Percentiles rank a stretch among this genome's conserved stretches.
Conservation (phyloP, 2,329 filamentous ascomycete genomes). For the Coniochaeta sp. region DNA sequence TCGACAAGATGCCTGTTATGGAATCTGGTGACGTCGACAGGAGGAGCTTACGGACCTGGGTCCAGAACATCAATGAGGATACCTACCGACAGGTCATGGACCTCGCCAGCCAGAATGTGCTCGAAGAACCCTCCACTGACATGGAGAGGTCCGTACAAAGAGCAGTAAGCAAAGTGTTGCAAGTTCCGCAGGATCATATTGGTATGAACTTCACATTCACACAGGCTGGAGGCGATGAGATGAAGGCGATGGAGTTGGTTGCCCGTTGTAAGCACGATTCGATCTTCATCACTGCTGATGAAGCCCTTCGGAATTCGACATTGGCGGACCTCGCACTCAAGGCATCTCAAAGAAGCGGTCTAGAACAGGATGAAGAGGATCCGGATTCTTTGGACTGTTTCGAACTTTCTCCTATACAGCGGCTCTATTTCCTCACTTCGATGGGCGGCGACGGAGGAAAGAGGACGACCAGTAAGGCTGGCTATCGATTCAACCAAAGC, state of each 20-base stretch:
- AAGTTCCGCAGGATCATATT: conserved; percentile 28
- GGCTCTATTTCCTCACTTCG: conserved; percentile 41
- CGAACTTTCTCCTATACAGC: conserved; percentile 45
- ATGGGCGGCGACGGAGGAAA: conserved; percentile 28
- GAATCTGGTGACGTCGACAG: conserved; percentile 30
- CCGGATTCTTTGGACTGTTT: conserved; percentile 34
- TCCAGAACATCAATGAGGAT: conserved; percentile 42
- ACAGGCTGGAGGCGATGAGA: conserved; percentile 31
- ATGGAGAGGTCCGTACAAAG: conserved; percentile 31
- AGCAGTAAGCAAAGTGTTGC: conserved; percentile 28
- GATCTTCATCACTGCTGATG: conserved; percentile 25
- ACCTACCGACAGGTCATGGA: conserved; percentile 36
- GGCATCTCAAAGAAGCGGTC: conserved; percentile 22
- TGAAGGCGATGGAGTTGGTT: conserved; percentile 29
- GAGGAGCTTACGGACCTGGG: conserved; percentile 42
- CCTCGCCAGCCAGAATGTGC: conserved; percentile 27
- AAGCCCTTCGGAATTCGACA: conserved; percentile 28
- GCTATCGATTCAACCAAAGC: conserved; percentile 43
- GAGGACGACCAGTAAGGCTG: conserved; percentile 21
- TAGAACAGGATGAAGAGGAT: conserved; percentile 23
- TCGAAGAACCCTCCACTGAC: conserved; percentile 25
- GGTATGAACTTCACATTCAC: conserved; percentile 33
- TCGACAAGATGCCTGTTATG: conserved; percentile 37
- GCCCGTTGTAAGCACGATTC: conserved; percentile 29
- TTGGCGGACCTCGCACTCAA: conserved; percentile 29